Base-by-base conservation (phyloP, 345 rosid genomes). In the Populus nigra region DNA sequence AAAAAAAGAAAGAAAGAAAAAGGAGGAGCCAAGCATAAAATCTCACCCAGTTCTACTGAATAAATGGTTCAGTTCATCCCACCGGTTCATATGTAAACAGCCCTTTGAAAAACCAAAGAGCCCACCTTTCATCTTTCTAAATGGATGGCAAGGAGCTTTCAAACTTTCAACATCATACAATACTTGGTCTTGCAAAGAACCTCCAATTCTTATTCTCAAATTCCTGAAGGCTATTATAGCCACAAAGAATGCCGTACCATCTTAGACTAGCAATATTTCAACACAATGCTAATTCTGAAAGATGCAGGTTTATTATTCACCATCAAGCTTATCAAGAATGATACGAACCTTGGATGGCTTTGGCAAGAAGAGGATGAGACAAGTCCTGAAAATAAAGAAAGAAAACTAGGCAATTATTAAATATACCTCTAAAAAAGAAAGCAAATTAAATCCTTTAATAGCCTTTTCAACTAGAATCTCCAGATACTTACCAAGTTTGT, bases 101-200 rank as follows among this genome's bases (percentile, higher is more conserved):
- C 99, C 99, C 80, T 86, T 89, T 12, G 99, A 91, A 87, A 93
- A 96, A 33, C 97, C 98, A 43, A 96, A 96, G 82, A 96, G 78
- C 45, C 91, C 94, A 74, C 75, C 87, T 72, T 83, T 76, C 87
- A 81, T 89, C 83, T 84, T 90, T 76, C 76, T 27, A 68, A 96
- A 96, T 41, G 93, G 95, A 81, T 78, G 90, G 83, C 99, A 95
- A 49, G 91, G 94, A 86, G 85, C 74, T 73, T 79, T 83, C 78
- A 84, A 83, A 61, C 73, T 43, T 73, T 93, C 99, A 5, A 92
- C 88, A 81, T 90, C 90, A 73, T 96, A 96, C 47, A 83, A 70
- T 18, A 96, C 97, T 88, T 81, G 97, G 78, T 96, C 98, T 92
- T 96, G 99, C 85, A 96, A 85, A 68, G 99, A 93, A 73, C 99